Evolutionary conservation across 1,139 yeast species (phyloP), one percentile per base, ranked within the genome.

Genomic region (Yamadazyma pseudoaaseri): DNA sequence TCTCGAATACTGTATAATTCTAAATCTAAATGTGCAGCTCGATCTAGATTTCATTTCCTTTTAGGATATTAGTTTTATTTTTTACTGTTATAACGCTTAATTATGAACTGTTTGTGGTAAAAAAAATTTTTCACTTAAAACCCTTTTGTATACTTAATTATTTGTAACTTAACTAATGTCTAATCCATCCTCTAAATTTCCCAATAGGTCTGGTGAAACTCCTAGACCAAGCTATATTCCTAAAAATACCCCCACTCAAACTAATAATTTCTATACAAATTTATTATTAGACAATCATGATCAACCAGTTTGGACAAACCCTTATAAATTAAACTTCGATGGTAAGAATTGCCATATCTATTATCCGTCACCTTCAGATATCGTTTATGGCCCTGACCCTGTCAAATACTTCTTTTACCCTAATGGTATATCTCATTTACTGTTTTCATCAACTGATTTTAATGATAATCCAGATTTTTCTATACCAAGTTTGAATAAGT

Each of bases 181-280:
- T 18, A 63, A 58, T 14, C 81, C 81, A 8, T 60, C 62, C 9
- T 41, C 61, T 1, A 56, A 68, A 33, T 76, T 79, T 55, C 45
- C 65, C 3, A 51, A 64, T 28, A 57, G 62, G 34, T 55, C 54
- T 11, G 62, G 73, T 35, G 72, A 81, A 65, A 27, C 79, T 70
- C 29, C 61, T 61, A 16, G 36, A 22, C 43, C 43, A 13, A 11
- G 17, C 27, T 36, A 34, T 25, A 29, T 35, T 14, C 54, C 58
- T 33, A 60, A 58, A 39, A 22, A 33, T 3, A 18, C 24, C 6
- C 84, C 90, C 3, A 65, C 80, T 26, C 76, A 77, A 41, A 86
- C 95, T 11, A 86, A 86, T 62, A 83, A 84, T 54, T 86, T 86
- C 56, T 86, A 83, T 53, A 81, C 85, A 5, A 86, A 86, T 56